Evolutionary conservation across 176 grass and related monocot genomes (phyloP).

Genomic region (Pontederia paniculata): DNA sequence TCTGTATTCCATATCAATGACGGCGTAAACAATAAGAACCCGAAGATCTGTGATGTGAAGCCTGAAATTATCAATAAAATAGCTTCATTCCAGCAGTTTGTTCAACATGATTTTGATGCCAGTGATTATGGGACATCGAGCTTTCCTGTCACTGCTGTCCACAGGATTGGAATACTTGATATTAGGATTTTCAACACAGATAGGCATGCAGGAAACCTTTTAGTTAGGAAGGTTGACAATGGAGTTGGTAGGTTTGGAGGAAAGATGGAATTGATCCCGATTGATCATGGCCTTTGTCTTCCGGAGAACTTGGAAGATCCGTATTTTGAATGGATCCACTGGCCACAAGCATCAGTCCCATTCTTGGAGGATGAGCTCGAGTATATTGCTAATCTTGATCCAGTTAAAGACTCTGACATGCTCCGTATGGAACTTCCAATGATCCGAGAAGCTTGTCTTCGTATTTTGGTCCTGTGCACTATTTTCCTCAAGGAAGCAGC

Average conservation of each 20-base stretch:
- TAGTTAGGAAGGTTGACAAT: conserved; percentile 48
- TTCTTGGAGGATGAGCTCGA: conserved; percentile 61
- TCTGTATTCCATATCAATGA: conserved; percentile 57
- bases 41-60: conserved; percentile 33
- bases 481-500: conserved; percentile 57
- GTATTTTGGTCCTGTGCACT: conserved; percentile 43
- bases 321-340: conserved; percentile 70
- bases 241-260: conserved; percentile 45
- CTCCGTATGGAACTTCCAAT: conserved; percentile 42
- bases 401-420: conserved; percentile 30
- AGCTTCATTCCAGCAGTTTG: conserved; percentile 80
- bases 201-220: conserved; percentile 64
- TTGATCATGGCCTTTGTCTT: conserved; percentile 62
- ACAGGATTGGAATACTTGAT: conserved; percentile 70
- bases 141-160: conserved; percentile 61
- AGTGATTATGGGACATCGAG: conserved; percentile 66
- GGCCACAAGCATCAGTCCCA: conserved; percentile 48
- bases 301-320: conserved; percentile 71
- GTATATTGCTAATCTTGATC: conserved; percentile 50
- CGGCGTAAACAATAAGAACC: conserved; percentile 15
- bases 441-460: conserved; percentile 55
- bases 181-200: conserved; percentile 86
- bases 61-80: conserved; percentile 47
- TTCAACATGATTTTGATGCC: conserved; percentile 59
- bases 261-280: conserved; percentile 58